phyloP scores from a whole-genome alignment of 2,329 filamentous ascomycete genomes.

The Exserohilum turcica region DNA sequence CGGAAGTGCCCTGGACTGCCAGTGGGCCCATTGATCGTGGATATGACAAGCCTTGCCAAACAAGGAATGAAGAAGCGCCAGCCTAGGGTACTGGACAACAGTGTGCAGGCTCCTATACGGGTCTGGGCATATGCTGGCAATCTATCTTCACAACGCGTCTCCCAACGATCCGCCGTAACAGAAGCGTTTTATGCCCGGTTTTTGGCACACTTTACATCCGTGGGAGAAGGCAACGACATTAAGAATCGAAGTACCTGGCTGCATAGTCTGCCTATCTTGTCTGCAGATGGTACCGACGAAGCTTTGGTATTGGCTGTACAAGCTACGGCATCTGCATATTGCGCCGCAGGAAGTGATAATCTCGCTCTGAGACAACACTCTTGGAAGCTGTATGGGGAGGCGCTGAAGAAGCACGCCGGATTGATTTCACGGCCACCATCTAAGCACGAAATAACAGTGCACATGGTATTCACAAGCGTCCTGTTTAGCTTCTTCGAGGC shows the following conservation, averaged over 20 bases:
- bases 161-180: conserved; percentile 23
- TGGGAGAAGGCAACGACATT: conserved; percentile 32
- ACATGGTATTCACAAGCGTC: conserved; percentile 40
- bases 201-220: conserved; percentile 32
- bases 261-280: conserved; percentile 30
- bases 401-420: conserved; percentile 28
- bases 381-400: conserved; percentile 34
- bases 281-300: conserved; percentile 28
- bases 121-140: neutral
- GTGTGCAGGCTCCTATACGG: neutral
- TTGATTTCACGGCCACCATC: conserved; percentile 17
- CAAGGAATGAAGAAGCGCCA: conserved; percentile 21
- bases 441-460: conserved; percentile 27
- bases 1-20: conserved; percentile 33
- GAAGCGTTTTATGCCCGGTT: conserved; percentile 39
- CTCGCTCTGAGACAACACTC: conserved; percentile 26
- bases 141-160: conserved; percentile 13
- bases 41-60: conserved; percentile 31
- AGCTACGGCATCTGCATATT: conserved; percentile 37
- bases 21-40: conserved; percentile 37
- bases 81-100: neutral
- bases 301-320: conserved; percentile 34
- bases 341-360: conserved; percentile 30
- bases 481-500: conserved; percentile 41
- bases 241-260: conserved; percentile 37